Conservation (phyloP, 306 rosid genomes). For the Quercus mongolica region DNA sequence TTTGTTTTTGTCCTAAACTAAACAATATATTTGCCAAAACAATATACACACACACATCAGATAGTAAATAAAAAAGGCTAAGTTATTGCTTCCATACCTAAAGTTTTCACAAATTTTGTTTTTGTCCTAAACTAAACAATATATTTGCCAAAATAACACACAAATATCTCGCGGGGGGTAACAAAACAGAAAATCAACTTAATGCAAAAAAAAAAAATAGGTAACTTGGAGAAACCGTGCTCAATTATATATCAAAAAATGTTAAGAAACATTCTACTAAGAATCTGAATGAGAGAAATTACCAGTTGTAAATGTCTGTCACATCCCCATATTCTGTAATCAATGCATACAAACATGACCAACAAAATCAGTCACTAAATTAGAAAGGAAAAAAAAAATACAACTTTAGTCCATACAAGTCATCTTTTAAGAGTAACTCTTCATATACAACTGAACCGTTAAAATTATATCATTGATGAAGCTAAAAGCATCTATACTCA, state of each 20-base stretch:
- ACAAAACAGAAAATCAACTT: background rate
- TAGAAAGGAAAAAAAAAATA: background rate
- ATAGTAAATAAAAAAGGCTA: background rate
- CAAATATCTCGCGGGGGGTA: no score
- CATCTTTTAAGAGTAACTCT: background rate
- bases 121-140: no score
- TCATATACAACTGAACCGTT: background rate
- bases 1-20: no score
- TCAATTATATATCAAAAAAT: background rate
- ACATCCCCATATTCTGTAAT: conserved; percentile 90
- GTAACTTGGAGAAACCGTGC: background rate
- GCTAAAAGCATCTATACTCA: background rate
- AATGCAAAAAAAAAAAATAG: background rate
- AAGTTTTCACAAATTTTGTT: background rate
- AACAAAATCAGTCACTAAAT: conserved; percentile 8
- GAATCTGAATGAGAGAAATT: conserved; percentile 25
- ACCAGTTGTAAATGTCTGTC: conserved; percentile 94
- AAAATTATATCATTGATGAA: background rate
- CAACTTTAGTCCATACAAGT: background rate
- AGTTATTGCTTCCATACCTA: background rate
- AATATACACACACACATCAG: no score
- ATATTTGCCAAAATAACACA: no score
- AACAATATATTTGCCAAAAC: no score
- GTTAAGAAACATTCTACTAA: conserved; percentile 7
- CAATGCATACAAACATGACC: conserved; percentile 5